Evolutionary conservation across 1,139 yeast genomes (phyloP).

Genomic region (Eremothecium coryli): DNA sequence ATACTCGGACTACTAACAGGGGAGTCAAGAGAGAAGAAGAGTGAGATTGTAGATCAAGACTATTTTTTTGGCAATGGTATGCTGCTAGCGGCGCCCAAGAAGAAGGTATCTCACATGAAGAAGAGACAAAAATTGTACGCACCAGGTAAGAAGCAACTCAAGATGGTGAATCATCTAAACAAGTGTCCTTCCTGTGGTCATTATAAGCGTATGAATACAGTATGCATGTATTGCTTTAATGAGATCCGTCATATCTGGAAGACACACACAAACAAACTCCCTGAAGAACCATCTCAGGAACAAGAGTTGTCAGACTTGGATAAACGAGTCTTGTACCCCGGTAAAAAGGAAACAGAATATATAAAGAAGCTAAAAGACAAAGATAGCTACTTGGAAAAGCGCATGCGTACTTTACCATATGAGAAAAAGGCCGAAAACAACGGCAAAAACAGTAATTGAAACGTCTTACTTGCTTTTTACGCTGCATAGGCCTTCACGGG

Average conservation of each 20-base stretch:
- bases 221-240: slow-evolving; percentile 87
- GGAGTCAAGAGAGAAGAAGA: no score
- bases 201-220: slow-evolving; percentile 76
- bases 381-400: slow-evolving; percentile 55
- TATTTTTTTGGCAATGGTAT: slow-evolving; percentile 49
- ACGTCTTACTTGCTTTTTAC: no score
- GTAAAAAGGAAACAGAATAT: slow-evolving; percentile 49
- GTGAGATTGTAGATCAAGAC: slow-evolving; percentile 20
- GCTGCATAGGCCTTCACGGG: no score
- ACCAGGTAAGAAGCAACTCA: slow-evolving; percentile 74
- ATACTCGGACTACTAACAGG: no score
- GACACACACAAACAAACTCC: slow-evolving; percentile 20
- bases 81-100: slow-evolving; percentile 83
- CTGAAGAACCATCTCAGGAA: slow-evolving; percentile 30
- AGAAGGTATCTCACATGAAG: slow-evolving; percentile 79
- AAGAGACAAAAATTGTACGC: slow-evolving; percentile 75
- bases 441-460: no score
- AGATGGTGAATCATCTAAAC: slow-evolving; percentile 65
- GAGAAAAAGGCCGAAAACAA: slow-evolving; percentile 28
- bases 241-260: slow-evolving; percentile 73
- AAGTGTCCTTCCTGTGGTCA: slow-evolving; percentile 96
- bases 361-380: slow-evolving; percentile 44
- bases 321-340: slow-evolving; percentile 65
- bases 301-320: slow-evolving; percentile 54
- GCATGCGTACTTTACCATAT: slow-evolving; percentile 48